A percentile compares a stretch with the other conserved stretches of the same genome.
phyloP scores from a whole-genome alignment of 495 filamentous ascomycete species.

The Penicillium roqueforti region DNA sequence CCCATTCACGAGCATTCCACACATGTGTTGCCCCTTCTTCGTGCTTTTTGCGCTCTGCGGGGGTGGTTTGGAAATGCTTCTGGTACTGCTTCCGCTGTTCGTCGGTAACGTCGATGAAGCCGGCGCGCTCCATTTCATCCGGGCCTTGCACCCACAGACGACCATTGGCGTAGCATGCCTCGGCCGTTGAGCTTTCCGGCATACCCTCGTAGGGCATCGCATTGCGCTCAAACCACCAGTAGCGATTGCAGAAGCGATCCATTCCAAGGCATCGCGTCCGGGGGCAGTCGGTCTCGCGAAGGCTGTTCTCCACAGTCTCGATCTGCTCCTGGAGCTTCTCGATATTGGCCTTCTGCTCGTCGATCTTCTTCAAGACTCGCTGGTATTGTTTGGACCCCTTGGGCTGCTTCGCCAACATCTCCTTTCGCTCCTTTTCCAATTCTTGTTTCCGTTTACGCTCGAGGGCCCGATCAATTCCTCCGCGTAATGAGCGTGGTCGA shows the following conservation, averaged over 20 bases:
- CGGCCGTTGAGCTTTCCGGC: conserved; percentile 80
- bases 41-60: conserved; percentile 75
- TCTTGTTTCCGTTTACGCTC: conserved; percentile 84
- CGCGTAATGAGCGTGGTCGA: conserved; percentile 67
- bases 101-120: conserved; percentile 74
- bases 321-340: conserved; percentile 80
- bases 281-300: conserved; percentile 88
- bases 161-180: conserved; percentile 86
- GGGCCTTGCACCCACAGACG: conserved; percentile 96
- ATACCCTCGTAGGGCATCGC: conserved; percentile 94
- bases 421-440: conserved; percentile 71
- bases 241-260: conserved; percentile 95
- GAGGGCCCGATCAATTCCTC: conserved; percentile 69
- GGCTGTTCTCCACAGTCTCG: conserved; percentile 76
- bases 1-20: conserved; percentile 77
- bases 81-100: conserved; percentile 57
- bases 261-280: conserved; percentile 84
- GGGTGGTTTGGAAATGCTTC: conserved; percentile 69
- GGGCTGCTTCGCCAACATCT: conserved; percentile 73
- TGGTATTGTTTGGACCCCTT: conserved; percentile 88
- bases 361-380: conserved; percentile 80
- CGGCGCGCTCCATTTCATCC: conserved; percentile 79
- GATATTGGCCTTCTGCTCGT: conserved; percentile 74
- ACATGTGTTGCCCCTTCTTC: conserved; percentile 85
- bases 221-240: conserved; percentile 98